Base-by-base conservation (phyloP, 2,329 filamentous ascomycete species). In the Cercospora sesami region DNA sequence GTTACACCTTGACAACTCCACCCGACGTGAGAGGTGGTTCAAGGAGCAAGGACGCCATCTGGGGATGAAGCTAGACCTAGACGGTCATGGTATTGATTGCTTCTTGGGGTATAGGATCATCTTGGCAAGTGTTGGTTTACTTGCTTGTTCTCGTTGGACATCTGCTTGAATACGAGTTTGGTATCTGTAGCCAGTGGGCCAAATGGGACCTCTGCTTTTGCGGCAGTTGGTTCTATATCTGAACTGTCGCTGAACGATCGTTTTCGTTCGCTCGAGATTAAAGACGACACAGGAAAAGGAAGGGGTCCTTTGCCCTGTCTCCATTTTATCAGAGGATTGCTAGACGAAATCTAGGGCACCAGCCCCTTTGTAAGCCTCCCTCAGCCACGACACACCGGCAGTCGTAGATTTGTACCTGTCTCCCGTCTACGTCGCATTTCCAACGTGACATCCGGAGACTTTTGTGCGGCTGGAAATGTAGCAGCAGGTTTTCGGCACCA, bases 1-100 rank as follows among this genome's bases (percentile, higher is more conserved):
- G 87, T 66, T 80, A 84, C 76, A 78, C 79, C 5, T 74, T 84
- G 21, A 81, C 79, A 8, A 82, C 81, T 26, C 82, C 82, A 16
- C 80, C 81, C 5, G 72, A 74, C 18, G 75, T 78, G 23, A 75
- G 77, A 14, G 81, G 81, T 4, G 79, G 77, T 45, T 76, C 78
- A n/a, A 76, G 80, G 61, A 78, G 76, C 12, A 82, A 80, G 69
- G 82, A 83, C 71, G 81, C 81, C 10, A 79, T 83, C 7, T 83
- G 82, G 82, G 81, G 81, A 9, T 78, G 69, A 74, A 2, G 51
- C 28, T n/a, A 33, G 26, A 18, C 45, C 45, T 23, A 23, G 45
- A 51, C 2, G 4, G 45, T 14, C 45, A 21, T 51, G 9, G 10
- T 12, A 23, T 23, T 16, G 4, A 51, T 51, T 51, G 45, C 45